Conservation (phyloP, 495 filamentous ascomycete genomes). For the Pseudevernia furfuracea region DNA sequence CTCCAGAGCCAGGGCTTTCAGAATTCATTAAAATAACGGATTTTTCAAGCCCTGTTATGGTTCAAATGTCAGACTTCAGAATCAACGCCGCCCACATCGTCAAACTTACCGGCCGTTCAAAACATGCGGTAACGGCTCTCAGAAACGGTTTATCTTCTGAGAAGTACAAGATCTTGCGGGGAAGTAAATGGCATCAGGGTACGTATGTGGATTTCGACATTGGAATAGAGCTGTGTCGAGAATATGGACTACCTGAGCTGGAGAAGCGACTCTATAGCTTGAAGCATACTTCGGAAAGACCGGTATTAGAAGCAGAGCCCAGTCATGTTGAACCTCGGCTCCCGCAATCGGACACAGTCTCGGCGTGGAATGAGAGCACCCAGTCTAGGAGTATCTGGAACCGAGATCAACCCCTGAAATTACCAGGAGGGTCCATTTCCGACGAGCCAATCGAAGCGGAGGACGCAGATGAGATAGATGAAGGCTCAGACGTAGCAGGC, state of each 20-base stretch:
- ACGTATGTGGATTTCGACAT: slow-evolving; percentile 8
- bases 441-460: background rate
- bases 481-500: background rate
- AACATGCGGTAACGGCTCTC: background rate
- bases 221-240: slow-evolving; percentile 1
- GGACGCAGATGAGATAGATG: background rate
- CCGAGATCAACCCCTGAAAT: background rate
- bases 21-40: slow-evolving; percentile 5
- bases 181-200: background rate
- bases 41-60: background rate
- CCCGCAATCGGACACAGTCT: background rate
- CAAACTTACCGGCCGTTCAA: background rate
- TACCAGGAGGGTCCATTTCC: background rate
- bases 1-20: too few relatives aligned
- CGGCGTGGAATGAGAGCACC: background rate
- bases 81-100: background rate
- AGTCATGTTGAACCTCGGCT: background rate
- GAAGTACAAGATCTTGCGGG: background rate
- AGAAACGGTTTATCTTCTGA: background rate
- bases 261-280: slow-evolving; percentile 8
- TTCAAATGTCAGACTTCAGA: slow-evolving; percentile 2
- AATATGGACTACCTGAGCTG: slow-evolving; percentile 1
- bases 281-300: background rate
- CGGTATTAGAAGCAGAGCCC: background rate
- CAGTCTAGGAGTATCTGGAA: background rate